Evolutionary conservation across 2,329 filamentous ascomycete species (phyloP), one percentile per base, ranked within the genome.

Genomic region (Ophiosphaerella herpotricha): DNA sequence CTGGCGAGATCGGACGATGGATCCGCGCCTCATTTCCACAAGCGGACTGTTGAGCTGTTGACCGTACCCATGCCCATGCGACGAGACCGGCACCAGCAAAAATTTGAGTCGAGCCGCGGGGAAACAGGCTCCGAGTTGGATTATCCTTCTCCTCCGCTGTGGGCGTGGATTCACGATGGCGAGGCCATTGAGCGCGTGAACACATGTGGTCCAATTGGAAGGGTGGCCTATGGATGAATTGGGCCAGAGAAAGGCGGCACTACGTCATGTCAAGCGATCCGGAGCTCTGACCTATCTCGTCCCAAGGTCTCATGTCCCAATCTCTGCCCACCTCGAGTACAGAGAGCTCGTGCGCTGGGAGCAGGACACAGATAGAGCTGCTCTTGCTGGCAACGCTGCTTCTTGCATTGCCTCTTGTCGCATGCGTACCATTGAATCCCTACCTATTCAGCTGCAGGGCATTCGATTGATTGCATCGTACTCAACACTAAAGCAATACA

Each of bases 11-110:
- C 50, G 60, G 60, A 32, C 41, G 32, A 43, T 54, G 54, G 54
- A 31, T 60, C 61, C 56, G 58, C 53, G 50, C 53, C 47, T 60
- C 53, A 61, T 63, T 54, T 56, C 56, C 55, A 53, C 55, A 48
- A 48, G 42, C 49, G 52, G 48, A 50, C 52, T 64, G 61, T 64
- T 64, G 61, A 64, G 57, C 50, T 63, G 60, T 61, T 63, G 60
- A 58, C 55, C 52, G 50, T 44, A 52, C 54, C 48, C 55, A 39
- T 51, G 56, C 48, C 55, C 47, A 49, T 52, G 52, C 57, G 49
- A 50, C 48, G 51, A 39, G 26, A 54, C 41, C 48, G 9, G 23
- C 38, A 36, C 26, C 26, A 29, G 26, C 26, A 29, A 29, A 18
- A 41, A 26, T 42, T 42, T 42, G 45, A 37, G 32, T 31, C 32